Percentiles rank a stretch among this genome's conserved stretches.
Conservation (phyloP, 371 early-diverging fungal species). For the Apophysomyces variabilis region DNA sequence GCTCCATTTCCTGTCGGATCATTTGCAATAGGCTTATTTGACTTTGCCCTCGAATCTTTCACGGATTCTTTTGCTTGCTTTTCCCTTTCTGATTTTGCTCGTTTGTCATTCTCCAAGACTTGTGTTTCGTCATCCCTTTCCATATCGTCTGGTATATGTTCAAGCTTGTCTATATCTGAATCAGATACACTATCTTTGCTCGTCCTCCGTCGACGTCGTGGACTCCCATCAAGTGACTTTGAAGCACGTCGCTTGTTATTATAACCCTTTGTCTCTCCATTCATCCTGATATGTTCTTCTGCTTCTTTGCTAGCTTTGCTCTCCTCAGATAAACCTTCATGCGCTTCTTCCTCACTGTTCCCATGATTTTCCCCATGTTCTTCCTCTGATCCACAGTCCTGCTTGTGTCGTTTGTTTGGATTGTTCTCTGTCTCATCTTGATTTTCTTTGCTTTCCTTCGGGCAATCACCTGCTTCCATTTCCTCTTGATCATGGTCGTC, state of each 20-base stretch:
- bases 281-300: constrained; percentile 10
- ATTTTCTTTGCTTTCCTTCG: constrained; percentile 1
- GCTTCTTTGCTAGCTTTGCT: constrained; percentile 9
- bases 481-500: background rate
- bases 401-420: constrained; percentile 2
- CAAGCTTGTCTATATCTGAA: background rate
- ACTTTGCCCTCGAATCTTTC: constrained; percentile 12
- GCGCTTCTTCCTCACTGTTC: constrained; percentile 10
- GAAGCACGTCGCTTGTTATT: constrained; percentile 16
- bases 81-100: constrained; percentile 22
- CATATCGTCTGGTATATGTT: background rate
- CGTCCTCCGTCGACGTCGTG: constrained; percentile 13
- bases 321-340: background rate
- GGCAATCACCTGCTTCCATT: background rate
- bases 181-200: background rate
- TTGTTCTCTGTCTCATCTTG: background rate
- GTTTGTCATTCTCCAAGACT: constrained; percentile 21
- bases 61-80: constrained; percentile 28
- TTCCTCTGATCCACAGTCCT: background rate
- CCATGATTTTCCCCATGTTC: too few relatives aligned
- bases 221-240: constrained; percentile 17
- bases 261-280: constrained; percentile 1
- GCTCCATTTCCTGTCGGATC: constrained; percentile 7
- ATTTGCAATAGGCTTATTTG: constrained; percentile 13
- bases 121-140: background rate